Base-by-base conservation (phyloP, 768 basidiomycete species). In the Crepidotus variabilis region DNA sequence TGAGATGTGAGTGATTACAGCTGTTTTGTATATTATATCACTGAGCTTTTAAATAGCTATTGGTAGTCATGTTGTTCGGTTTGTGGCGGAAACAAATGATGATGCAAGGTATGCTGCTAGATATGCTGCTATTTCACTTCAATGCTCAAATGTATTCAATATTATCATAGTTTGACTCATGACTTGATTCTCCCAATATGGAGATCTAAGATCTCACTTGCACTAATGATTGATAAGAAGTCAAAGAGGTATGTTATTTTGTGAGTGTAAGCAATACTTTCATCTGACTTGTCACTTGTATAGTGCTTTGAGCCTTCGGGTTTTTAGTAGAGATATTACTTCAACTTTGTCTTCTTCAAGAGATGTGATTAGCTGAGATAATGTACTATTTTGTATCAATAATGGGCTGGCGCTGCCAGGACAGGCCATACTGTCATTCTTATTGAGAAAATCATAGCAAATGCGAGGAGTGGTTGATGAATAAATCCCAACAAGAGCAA, bases 141-240 rank as follows among this genome's bases (percentile, higher is more conserved):
- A 39, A 16, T 5, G 2, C 3, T 43, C 3, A 2, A 8, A 48
- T 57, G 3, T 50, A 10, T 63, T 52, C 60, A 32, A 50, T 50
- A 10, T 52, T 21, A 48, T 33, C 54, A 6, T 52, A 94, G 89
- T 5, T 75, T 93, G 34, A 75, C 80, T n/a, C 85, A 91, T 61
- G 87, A 93, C 51, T 77, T 98, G 22, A 70, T 88, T n/a, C 73
- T 98, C n/a, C 96, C 97, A 0, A 80, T 98, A 51, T 98, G 96
- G 97, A 94, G 92, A 72, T 94, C 93, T 1, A 88, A 87, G 57
- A 84, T 86, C 11, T 96, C 94, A 0, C 68, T 96, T 52, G 85
- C 88, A 0, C 77, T 98, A 56, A 94, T 98, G 93, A 85, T 97
- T 53, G 94, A 98, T 72, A 99, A 98, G 71, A 90, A 90, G 66